Evolutionary conservation across 2,329 filamentous ascomycete genomes (phyloP).

Genomic region (Colletotrichum endophyticum): DNA sequence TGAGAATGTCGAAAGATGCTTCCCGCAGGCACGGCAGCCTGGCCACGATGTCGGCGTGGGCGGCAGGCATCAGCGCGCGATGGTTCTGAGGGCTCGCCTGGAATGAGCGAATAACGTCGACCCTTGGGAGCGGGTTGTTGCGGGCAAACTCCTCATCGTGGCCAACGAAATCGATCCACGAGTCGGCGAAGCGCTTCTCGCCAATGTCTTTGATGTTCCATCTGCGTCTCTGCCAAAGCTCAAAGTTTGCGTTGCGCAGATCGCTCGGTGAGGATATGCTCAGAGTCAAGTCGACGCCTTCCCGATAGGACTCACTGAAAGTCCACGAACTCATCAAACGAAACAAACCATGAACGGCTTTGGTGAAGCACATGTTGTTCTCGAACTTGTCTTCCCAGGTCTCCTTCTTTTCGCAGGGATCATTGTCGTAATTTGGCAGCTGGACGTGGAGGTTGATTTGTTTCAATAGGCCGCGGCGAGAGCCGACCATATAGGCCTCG

Average conservation of each 20-base stretch:
- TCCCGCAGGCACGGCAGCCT: constrained; percentile 19
- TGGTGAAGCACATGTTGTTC: constrained; percentile 29
- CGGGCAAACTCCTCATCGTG: constrained; percentile 20
- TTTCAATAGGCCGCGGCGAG: constrained; percentile 23
- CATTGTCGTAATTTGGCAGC: constrained; percentile 26
- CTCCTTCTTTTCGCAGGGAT: constrained; percentile 23
- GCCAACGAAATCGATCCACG: constrained; percentile 21
- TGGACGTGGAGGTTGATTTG: constrained; percentile 25
- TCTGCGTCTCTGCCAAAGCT: constrained; percentile 24
- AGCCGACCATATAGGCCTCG: constrained; percentile 22
- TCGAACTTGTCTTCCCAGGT: constrained; percentile 28
- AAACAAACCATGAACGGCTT: constrained; percentile 26
- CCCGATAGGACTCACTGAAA: constrained; percentile 3
- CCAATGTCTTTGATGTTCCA: constrained; percentile 24
- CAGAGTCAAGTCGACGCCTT: constrained; percentile 21
- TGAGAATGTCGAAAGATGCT: constrained; percentile 20
- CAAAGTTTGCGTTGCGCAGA: constrained; percentile 22
- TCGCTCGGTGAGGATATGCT: constrained; percentile 23
- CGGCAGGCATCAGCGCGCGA: constrained; percentile 23
- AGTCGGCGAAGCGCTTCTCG: constrained; percentile 23
- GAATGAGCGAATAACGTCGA: constrained; percentile 24
- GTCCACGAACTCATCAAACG: constrained; percentile 25
- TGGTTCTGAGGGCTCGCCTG: constrained; percentile 15
- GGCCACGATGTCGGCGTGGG: constrained; percentile 24
- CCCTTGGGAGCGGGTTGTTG: constrained; percentile 19